Percentiles rank a stretch among this genome's conserved stretches.
These are phyloP conservation scores for Neopestalotiopsis rosae DNA, from an alignment of 2,329 filamentous ascomycete species.

Conservation along the genomic window DNA sequence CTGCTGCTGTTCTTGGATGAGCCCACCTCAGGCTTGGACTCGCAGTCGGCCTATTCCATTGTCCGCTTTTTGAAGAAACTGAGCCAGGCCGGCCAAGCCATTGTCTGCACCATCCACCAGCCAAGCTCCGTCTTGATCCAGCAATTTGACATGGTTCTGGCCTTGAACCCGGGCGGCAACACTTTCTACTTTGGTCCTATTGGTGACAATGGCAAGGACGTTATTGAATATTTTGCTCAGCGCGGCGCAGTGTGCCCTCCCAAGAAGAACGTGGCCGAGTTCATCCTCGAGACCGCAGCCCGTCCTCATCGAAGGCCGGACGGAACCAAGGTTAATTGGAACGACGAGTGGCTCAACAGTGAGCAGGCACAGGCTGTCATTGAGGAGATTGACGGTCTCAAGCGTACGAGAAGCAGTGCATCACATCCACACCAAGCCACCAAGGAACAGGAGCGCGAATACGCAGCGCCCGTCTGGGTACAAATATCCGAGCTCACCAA, in stretches of 20 bases:
- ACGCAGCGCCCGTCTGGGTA: conserved; percentile 74
- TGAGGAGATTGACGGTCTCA: conserved; percentile 70
- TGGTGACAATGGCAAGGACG: conserved; percentile 50
- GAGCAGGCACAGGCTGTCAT: conserved; percentile 58
- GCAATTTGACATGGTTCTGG: conserved; percentile 60
- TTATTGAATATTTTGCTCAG: conserved; percentile 58
- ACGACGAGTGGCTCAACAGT: conserved; percentile 58
- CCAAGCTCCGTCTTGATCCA: conserved; percentile 62
- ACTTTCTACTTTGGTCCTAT: conserved; percentile 61
- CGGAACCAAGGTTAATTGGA: conserved; percentile 62
- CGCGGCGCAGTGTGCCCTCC: conserved; percentile 52
- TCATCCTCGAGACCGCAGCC: conserved; percentile 62
- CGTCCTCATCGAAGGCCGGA: conserved; percentile 48
- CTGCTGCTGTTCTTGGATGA: conserved; percentile 70
- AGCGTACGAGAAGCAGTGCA: conserved; percentile 36
- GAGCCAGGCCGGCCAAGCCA: conserved; percentile 67
- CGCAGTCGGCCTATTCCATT: conserved; percentile 64
- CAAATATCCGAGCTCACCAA: conserved; percentile 72
- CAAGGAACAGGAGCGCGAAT: conserved; percentile 73
- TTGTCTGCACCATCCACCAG: conserved; percentile 68
- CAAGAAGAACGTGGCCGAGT: conserved; percentile 58
- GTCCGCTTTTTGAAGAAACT: conserved; percentile 66
- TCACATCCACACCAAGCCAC: conserved; percentile 26
- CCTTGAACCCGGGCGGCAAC: conserved; percentile 58
- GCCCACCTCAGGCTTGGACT: conserved; percentile 63